Evolutionary conservation across 495 filamentous ascomycete species (phyloP).

Genomic region (Aspergillus mulundensis): DNA sequence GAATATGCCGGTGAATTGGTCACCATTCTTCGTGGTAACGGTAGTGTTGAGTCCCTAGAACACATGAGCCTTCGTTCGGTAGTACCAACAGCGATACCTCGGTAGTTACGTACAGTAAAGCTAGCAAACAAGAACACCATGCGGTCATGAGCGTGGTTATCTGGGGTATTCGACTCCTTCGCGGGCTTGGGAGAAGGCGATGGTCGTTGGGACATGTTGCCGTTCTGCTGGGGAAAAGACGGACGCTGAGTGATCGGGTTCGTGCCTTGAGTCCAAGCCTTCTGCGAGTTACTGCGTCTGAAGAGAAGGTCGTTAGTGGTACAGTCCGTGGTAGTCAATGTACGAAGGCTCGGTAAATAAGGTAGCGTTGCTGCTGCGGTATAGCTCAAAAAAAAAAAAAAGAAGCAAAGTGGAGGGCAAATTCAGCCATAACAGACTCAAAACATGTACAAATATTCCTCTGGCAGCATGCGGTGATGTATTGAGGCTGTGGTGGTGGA

Average conservation of each 20-base stretch:
- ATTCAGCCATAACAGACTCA: background rate
- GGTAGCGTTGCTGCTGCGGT: background rate
- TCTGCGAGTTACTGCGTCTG: conserved; percentile 51
- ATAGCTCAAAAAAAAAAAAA: background rate
- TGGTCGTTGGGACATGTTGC: conserved; percentile 44
- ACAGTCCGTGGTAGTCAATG: background rate
- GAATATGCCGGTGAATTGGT: conserved; percentile 71
- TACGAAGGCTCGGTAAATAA: background rate
- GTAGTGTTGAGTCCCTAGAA: conserved; percentile 62
- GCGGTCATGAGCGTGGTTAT: conserved; percentile 63
- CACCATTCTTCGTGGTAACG: conserved; percentile 65
- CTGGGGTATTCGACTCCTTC: conserved; percentile 53
- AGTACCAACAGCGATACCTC: background rate
- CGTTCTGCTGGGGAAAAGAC: conserved; percentile 50
- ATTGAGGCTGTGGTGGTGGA: conserved; percentile 16
- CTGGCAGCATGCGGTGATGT: background rate
- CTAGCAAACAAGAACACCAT: conserved; percentile 59
- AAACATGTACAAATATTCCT: background rate
- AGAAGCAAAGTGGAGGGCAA: background rate
- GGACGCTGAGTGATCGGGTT: conserved; percentile 63
- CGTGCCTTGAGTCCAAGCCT: conserved; percentile 60
- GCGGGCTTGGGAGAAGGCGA: conserved; percentile 37
- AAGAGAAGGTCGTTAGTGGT: too few species aligned
- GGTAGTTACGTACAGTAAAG: conserved; percentile 51
- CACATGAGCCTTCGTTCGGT: conserved; percentile 17